Percentiles rank a stretch among this genome's conserved stretches.
Conservation (phyloP, 2,329 filamentous ascomycete species). For the Botrytis medusae region DNA sequence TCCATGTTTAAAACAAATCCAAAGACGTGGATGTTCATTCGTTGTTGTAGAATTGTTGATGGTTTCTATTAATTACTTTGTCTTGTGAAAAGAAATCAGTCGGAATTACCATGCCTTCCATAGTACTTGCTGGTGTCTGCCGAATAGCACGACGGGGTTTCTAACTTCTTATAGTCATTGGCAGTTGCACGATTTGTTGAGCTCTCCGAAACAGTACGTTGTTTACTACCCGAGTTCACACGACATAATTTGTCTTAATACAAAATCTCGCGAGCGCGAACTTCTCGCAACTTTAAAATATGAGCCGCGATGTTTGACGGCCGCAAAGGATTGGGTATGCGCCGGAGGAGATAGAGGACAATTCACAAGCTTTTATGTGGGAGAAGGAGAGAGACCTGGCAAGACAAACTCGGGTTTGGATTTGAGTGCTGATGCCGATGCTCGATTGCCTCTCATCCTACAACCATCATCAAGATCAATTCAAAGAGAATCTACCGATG, state of each 20-base stretch:
- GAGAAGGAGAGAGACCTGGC: conserved; percentile 24
- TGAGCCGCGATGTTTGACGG: conserved; percentile 81
- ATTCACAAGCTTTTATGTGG: conserved; percentile 52
- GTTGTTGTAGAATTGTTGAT: background rate
- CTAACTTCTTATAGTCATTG: conserved; percentile 60
- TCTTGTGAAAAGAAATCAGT: background rate
- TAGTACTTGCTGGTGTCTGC: background rate
- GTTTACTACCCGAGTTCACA: conserved; percentile 82
- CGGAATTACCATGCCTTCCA: background rate
- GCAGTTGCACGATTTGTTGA: conserved; percentile 88
- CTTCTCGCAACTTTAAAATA: conserved; percentile 70
- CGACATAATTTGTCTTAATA: conserved; percentile 70
- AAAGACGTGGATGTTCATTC: background rate
- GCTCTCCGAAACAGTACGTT: conserved; percentile 70
- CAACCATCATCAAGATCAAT: conserved; percentile 35
- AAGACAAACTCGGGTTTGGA: conserved; percentile 12
- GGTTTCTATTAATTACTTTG: background rate
- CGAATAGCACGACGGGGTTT: background rate
- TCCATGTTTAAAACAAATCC: background rate
- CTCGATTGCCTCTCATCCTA: conserved; percentile 55
- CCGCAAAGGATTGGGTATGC: conserved; percentile 83
- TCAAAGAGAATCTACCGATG: conserved; percentile 22
- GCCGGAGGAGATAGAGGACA: conserved; percentile 87
- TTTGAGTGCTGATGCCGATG: conserved; percentile 51
- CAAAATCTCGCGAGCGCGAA: conserved; percentile 68